phyloP scores from a whole-genome alignment of 1,139 yeast species.

The Debaryomycetaceae sp. region DNA sequence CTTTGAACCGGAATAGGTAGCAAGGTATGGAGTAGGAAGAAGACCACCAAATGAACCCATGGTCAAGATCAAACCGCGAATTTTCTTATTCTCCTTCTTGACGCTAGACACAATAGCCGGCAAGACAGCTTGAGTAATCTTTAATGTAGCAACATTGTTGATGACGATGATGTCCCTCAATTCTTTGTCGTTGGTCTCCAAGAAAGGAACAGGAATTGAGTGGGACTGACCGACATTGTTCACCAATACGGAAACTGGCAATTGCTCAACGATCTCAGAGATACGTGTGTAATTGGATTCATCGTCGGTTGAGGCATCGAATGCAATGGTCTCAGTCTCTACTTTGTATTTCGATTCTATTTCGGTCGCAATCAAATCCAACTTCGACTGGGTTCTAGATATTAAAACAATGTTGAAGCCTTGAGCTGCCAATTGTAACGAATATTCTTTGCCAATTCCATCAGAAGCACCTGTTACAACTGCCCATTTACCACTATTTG shows the following conservation, averaged over 20 bases:
- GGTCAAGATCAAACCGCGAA: conserved; percentile 74
- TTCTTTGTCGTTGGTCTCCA: conserved; percentile 73
- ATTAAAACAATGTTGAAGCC: conserved; percentile 83
- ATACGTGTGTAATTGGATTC: conserved; percentile 52
- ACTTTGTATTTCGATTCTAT: conserved; percentile 59
- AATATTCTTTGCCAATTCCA: conserved; percentile 93
- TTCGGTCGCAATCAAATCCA: conserved; percentile 64
- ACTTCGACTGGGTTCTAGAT: conserved; percentile 78
- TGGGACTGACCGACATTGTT: conserved; percentile 96
- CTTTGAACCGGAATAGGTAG: conserved; percentile 94
- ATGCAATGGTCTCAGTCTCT: conserved; percentile 63
- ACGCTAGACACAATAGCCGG: conserved; percentile 65
- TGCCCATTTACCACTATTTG: conserved; percentile 68
- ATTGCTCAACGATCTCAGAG: conserved; percentile 42
- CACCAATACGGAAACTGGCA: conserved; percentile 69
- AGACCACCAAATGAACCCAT: conserved; percentile 98
- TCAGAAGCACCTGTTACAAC: conserved; percentile 96
- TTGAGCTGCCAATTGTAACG: conserved; percentile 76
- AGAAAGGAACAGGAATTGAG: conserved; percentile 89
- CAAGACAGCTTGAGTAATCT: conserved; percentile 71
- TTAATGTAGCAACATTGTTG: conserved; percentile 80
- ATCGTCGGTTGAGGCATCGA: conserved; percentile 68
- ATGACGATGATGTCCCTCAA: conserved; percentile 76
- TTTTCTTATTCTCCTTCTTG: conserved; percentile 27
- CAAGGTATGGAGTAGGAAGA: conserved; percentile 86